These are phyloP conservation scores for Aciculosporium take DNA, from an alignment of 2,329 filamentous ascomycete species.

Conservation along the genomic window DNA sequence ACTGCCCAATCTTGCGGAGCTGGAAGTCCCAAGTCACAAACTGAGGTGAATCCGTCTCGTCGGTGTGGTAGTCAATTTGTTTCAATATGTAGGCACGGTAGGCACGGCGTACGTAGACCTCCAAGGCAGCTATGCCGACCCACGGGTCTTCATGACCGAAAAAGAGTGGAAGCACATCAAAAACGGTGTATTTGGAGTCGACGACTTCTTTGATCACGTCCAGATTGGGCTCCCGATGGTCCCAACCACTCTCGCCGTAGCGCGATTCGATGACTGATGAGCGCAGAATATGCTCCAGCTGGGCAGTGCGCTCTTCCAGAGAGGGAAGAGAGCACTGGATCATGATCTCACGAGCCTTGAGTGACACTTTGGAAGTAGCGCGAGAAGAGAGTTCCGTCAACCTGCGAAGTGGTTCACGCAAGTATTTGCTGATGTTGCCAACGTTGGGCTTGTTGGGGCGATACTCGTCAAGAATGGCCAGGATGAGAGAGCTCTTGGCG, in stretches of 20 bases:
- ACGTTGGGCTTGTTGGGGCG: slow-evolving; percentile 84
- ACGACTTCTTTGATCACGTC: slow-evolving; percentile 94
- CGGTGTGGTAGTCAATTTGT: slow-evolving; percentile 76
- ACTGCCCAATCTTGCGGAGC: slow-evolving; percentile 81
- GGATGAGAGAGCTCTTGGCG: slow-evolving; percentile 83
- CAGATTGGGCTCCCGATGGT: slow-evolving; percentile 82
- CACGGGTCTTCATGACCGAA: slow-evolving; percentile 89
- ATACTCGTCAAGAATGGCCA: slow-evolving; percentile 89
- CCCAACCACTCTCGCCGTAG: slow-evolving; percentile 94
- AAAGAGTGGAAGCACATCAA: slow-evolving; percentile 89
- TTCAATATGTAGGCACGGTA: slow-evolving; percentile 94
- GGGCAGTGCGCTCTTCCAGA: slow-evolving; percentile 80
- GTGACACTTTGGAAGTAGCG: slow-evolving; percentile 80
- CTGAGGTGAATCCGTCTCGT: slow-evolving; percentile 51
- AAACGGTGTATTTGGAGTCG: slow-evolving; percentile 96
- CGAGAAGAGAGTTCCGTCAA: slow-evolving; percentile 75
- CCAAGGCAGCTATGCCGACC: slow-evolving; percentile 84
- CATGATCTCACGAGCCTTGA: slow-evolving; percentile 93
- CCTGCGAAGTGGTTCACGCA: slow-evolving; percentile 68
- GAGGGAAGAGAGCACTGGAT: slow-evolving; percentile 96
- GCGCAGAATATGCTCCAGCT: slow-evolving; percentile 97
- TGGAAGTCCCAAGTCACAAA: slow-evolving; percentile 94
- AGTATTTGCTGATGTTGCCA: slow-evolving; percentile 76
- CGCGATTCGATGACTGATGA: slow-evolving; percentile 93
- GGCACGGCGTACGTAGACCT: slow-evolving; percentile 90